Evolutionary conservation across 1,284 basidiomycete species (phyloP).

Genomic region (Spongiforma sp.): DNA sequence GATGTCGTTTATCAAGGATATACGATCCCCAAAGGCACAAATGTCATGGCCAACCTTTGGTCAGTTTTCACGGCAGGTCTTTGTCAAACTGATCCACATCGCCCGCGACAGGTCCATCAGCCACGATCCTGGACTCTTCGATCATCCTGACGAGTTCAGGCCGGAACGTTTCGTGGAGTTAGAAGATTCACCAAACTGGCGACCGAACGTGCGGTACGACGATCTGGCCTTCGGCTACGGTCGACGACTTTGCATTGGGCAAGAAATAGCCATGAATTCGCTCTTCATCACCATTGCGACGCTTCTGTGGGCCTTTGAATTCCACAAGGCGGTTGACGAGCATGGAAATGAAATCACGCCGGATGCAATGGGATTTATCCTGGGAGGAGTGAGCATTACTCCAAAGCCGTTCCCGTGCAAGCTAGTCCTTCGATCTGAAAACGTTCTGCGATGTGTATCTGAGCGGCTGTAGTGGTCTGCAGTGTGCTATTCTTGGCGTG

Average conservation of each 20-base stretch:
- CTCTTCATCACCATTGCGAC: constrained; percentile 26
- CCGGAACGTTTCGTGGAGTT: constrained; percentile 27
- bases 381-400: constrained; percentile 4
- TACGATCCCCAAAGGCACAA: constrained; percentile 39
- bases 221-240: constrained; percentile 16
- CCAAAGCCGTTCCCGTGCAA: constrained; percentile 11
- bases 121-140: constrained; percentile 14
- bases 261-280: constrained; percentile 15
- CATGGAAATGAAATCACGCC: constrained; percentile 15
- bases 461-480: too few species aligned
- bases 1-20: constrained; percentile 40
- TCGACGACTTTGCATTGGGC: constrained; percentile 13
- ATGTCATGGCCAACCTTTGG: constrained; percentile 36
- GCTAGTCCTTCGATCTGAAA: constrained; percentile 1
- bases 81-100: not conserved
- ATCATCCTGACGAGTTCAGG: constrained; percentile 24
- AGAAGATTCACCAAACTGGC: not conserved
- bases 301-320: constrained; percentile 24
- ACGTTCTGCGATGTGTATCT: too few species aligned
- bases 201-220: constrained; percentile 10
- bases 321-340: not conserved
- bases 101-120: constrained; percentile 1
- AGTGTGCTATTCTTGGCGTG: too few species aligned
- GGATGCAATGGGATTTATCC: constrained; percentile 13
- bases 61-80: not conserved